Evolutionary conservation across 495 filamentous ascomycete species (phyloP), one percentile per base, ranked within the genome.

Genomic region (Aspergillus wentii): DNA sequence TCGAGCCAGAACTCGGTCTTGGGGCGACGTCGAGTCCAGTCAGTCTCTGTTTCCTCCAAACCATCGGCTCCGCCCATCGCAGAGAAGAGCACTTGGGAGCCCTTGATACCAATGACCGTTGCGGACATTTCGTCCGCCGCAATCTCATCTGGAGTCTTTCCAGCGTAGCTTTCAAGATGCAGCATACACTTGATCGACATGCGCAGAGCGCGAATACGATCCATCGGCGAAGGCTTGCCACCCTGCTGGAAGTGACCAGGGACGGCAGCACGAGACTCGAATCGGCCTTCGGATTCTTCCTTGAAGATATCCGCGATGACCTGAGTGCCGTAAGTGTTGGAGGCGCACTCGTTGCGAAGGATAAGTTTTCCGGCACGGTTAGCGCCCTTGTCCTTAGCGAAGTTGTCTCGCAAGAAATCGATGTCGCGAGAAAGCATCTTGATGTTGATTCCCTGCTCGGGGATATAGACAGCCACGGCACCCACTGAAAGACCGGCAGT

Each of bases 241-340:
- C 92, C 92, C 63, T 98, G 90, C 60, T 96, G 92, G 49, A 96
- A 92, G 62, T 98, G 92, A 15, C 94, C 94, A 0, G 94, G 94
- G 25, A 97, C 87, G 26, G 87, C 88, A 51, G 87, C 83, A 33
- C 90, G 81, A n/a, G 86, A 85, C 56, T 99, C 94, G 46, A 97
- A 99, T 1, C 88, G 77, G 34, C 88, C 88, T 46, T 85, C 81
- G 8, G 92, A 85, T 62, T 97, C 94, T 44, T 95, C 88, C 30
- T 83, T 81, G 64, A 99, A 95, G 66, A 97, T 96, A 51, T 91
- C 82, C 28, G 91, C 89, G 45, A 99, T 87, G 26, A 97, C 74
- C 55, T 91, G 86, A 0, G 94, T 94, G 17, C 80, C 85, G 72
- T 95, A 97, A 6, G 88, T 89, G 49, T 76, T 78, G 35, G 85